Base-by-base conservation (phyloP, 1,284 basidiomycete species). In the Athelia sp. region DNA sequence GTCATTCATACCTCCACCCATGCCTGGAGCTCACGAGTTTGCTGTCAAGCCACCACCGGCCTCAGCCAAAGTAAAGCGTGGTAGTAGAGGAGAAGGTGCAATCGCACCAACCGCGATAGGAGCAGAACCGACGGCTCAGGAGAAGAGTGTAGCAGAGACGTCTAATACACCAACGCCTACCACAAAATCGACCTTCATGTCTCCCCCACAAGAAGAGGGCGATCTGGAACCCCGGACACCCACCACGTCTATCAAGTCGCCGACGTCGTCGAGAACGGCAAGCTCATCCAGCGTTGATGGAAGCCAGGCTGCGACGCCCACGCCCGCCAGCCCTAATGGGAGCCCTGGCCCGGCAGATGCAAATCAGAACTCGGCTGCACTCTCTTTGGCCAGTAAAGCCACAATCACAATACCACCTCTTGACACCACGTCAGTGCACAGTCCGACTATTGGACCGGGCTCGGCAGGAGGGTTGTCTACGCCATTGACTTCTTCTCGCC, bases 1-100 rank as follows among this genome's bases (percentile, higher is more conserved):
- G 10, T 73, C 81, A 1, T 86, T 87, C 57, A 58, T 84, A 3
- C 82, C 83, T 8, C 84, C 84, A 11, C 83, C 84, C 1, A 72
- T 75, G 11, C 79, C 79, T 2, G 74, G 75, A 11, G 70, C 76
- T 31, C 82, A 84, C 69, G 84, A 86, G 58, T 86, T 83, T 59
- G 83, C 83, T 11, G 61, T 76, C 40, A 75, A 71, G 57, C 69
- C 65, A 2, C 61, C 66, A 21, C 26, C 13, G 13, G 69, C 64
- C 11, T 36, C 52, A 52, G 45, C 52, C 50, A 44, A 32, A 50
- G 55, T 46, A 53, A 62, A 47, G 53, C 50, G 45, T 46, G 53
- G 43, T 43, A 55, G 22, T 45, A 45, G 43, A 9, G 43, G 17
- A 22, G 46, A 48, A 14, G n/a, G 22, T 18, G 36, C 36, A 6